Conservation (phyloP, 2,329 filamentous ascomycete species). For the Tolypocladium ophioglossoides region DNA sequence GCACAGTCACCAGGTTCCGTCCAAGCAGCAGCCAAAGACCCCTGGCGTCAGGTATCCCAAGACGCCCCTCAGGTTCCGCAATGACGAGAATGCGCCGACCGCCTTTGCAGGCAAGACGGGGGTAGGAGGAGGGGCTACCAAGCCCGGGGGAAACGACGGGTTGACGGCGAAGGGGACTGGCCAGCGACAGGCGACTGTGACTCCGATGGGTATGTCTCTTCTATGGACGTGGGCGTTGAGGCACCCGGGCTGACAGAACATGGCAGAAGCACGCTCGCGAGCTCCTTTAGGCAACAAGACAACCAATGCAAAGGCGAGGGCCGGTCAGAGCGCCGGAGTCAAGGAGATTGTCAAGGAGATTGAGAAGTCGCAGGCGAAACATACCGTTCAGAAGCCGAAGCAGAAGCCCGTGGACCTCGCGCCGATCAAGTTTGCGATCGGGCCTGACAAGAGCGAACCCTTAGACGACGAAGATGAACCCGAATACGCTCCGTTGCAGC, state of each 20-base stretch:
- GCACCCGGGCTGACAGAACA: constrained; percentile 3
- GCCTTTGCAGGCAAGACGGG: constrained; percentile 28
- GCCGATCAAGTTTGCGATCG: constrained; percentile 51
- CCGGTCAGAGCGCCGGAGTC: constrained; percentile 54
- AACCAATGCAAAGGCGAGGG: constrained; percentile 78
- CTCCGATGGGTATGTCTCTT: constrained; percentile 59
- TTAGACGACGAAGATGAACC: constrained; percentile 56
- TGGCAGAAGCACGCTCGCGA: constrained; percentile 42
- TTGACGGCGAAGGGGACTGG: constrained; percentile 35
- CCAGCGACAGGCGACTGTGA: constrained; percentile 52
- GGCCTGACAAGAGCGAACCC: constrained; percentile 38
- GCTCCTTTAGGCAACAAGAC: constrained; percentile 90
- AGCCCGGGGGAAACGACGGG: constrained; percentile 40
- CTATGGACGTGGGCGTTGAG: too few species aligned
- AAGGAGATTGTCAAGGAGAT: constrained; percentile 47
- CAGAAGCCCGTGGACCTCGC: constrained; percentile 42
- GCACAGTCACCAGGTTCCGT: constrained; percentile 60
- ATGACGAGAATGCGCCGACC: constrained; percentile 66
- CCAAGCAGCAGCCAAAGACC: constrained; percentile 75
- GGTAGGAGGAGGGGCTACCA: constrained; percentile 40
- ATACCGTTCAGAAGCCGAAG: constrained; percentile 48
- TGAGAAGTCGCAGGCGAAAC: constrained; percentile 52
- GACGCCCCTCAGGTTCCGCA: constrained; percentile 69
- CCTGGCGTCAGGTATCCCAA: constrained; percentile 67
- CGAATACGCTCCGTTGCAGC: constrained; percentile 78